Evolutionary conservation across 805 yeast species (phyloP), one percentile per base, ranked within the genome.

Genomic region (Suhomyces faveliae): DNA sequence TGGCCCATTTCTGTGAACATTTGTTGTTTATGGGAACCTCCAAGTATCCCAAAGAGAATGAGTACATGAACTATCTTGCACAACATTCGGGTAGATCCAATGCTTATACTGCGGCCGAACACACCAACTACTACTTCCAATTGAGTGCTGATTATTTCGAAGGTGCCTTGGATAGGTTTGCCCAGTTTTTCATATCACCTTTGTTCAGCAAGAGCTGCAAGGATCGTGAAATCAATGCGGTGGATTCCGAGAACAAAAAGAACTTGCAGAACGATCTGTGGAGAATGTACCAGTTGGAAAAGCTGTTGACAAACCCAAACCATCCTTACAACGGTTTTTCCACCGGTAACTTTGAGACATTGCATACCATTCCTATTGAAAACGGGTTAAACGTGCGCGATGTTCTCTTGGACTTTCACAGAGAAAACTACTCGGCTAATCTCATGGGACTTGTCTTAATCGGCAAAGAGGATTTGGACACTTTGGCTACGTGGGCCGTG

Each of bases 191-290:
- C 72, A 85, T 91, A 29, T 65, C 80, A 23, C 99, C 99, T 1
- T 71, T 92, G 56, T 92, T 92, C 60, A 72, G 76, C 53, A 71
- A 56, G 55, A 74, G 81, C 52, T 85, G 97, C 61, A 88, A 89
- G 61, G 96, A 90, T 61, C 78, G 97, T 47, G 99, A 92, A 67
- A 87, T 92, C 58, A 81, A 83, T 53, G 98, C 98, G 1, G 98
- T 92, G 8, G 97, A 92, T 66, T 87, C 96, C 33, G 99, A 92
- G 69, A 89, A 92, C 71, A 92, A 90, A 64, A 92, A 94, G 70
- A 92, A 92, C 63, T 72, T 94, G 45, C 98, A 92, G 66, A 86
- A 78, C 62, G 99, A 92, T 66, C 62, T 70, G 40, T 90, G 98
- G 97, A 80, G 98, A 59, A 68, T 89, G 42, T 84, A 85, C 59